Evolutionary conservation across 23 red algal genomes (phyloP), one percentile per base, ranked within the genome.

Genomic region (Gracilaria gracilis): DNA sequence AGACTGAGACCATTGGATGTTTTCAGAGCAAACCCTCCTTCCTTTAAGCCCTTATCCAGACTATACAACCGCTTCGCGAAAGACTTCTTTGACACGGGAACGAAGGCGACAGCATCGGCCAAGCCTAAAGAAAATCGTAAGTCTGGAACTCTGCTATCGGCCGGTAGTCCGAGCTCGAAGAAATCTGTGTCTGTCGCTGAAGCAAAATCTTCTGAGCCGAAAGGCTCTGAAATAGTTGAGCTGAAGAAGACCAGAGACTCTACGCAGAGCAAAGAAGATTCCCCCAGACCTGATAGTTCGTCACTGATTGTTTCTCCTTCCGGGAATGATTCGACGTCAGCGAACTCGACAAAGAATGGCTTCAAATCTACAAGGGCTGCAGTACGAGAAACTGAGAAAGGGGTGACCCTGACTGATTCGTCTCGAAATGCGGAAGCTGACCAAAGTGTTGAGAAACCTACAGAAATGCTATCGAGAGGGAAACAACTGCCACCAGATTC

Each of bases 31-130:
- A 86, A 86, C 59, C 57, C 81, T 13, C 44, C 33, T 23, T 70
- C 74, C 3, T 80, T 90, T 57, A 64, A 67, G 29, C 87, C 87
- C 20, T 44, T 90, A 16, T 49, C 57, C 23, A 80, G 77, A 65
- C 37, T 90, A 15, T 90, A 90, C 40, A 49, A 19, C 21, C 87
- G 72, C 4, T 90, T 90, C 70, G 87, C 87, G 17, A 90, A 90
- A 36, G 87, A 90, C 20, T 80, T 74, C 66, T 71, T 57, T 19
- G 84, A 77, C 32, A 50, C 25, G 21, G 65, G 20, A 69, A 47
- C 24, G 2, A 85, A 67, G 31, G 36, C 14, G 14, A 31, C 12
- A 13, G 50, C 61, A 7, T 7, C 32, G 13, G 51, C 54, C 31
- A 85, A 67, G 65, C 23, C 81, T 16, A 82, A n/a, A 20, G 79